Percentiles rank a stretch among this genome's conserved stretches.
Evolutionary conservation across 1,284 basidiomycete genomes (phyloP).

Genomic region (Fomitopsis pinicola): DNA sequence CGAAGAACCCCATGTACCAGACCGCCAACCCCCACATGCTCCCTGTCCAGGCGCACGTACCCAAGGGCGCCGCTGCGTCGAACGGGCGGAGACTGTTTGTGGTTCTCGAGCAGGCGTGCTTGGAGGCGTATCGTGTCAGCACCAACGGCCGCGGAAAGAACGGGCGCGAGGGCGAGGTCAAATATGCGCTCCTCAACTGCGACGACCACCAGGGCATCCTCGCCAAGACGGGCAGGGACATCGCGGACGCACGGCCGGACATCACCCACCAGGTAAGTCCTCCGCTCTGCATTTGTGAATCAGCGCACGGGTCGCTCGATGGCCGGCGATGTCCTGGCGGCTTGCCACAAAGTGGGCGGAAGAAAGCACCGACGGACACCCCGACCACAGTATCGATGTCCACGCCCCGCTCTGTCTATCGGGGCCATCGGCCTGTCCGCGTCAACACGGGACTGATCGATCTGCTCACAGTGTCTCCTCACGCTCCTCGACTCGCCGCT

Average conservation of each 20-base stretch:
- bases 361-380: neutral
- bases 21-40: conserved; percentile 74
- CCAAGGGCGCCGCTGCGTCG: conserved; percentile 43
- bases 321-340: neutral
- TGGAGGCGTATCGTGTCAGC: conserved; percentile 92
- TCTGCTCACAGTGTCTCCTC: conserved; percentile 72
- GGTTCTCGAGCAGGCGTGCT: conserved; percentile 89
- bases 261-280: conserved; percentile 92
- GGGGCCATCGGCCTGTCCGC: neutral
- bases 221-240: conserved; percentile 96
- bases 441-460: neutral
- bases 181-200: conserved; percentile 97
- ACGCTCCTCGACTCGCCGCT: conserved; percentile 96
- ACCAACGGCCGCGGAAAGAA: conserved; percentile 47
- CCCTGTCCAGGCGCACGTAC: conserved; percentile 76
- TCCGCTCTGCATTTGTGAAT: neutral
- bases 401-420: neutral
- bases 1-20: conserved; percentile 31
- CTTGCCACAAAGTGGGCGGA: neutral
- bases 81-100: conserved; percentile 80
- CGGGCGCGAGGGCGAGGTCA: conserved; percentile 72
- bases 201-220: conserved; percentile 99
- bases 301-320: neutral
- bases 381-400: neutral
- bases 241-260: conserved; percentile 96